Evolutionary conservation across 2,329 filamentous ascomycete species (phyloP).

Genomic region (Cyclaneusma minus): DNA sequence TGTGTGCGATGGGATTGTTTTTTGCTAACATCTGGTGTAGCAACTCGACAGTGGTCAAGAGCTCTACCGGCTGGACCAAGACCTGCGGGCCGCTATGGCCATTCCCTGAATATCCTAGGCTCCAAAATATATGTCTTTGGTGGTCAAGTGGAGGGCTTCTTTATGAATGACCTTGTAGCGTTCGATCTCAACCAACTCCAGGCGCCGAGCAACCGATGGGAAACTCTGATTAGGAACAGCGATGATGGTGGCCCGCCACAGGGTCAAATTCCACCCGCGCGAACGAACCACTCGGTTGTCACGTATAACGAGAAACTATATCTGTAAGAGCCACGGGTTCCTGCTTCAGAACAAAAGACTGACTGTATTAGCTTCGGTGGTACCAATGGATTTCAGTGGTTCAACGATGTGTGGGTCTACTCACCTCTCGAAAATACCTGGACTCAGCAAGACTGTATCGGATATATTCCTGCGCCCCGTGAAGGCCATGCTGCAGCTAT

Average conservation of each 20-base stretch:
- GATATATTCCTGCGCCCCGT: slow-evolving; percentile 84
- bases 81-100: slow-evolving; percentile 84
- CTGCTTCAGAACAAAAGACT: slow-evolving; percentile 6
- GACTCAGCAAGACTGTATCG: slow-evolving; percentile 86
- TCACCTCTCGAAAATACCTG: slow-evolving; percentile 72
- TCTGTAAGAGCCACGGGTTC: slow-evolving; percentile 42
- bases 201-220: slow-evolving; percentile 83
- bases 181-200: slow-evolving; percentile 95
- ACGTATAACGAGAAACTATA: slow-evolving; percentile 90
- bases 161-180: slow-evolving; percentile 92
- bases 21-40: slow-evolving; percentile 30
- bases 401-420: slow-evolving; percentile 97
- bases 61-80: slow-evolving; percentile 75
- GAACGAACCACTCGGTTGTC: slow-evolving; percentile 89
- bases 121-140: slow-evolving; percentile 97
- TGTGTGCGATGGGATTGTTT: background rate
- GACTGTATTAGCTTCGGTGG: slow-evolving; percentile 63
- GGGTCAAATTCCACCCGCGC: slow-evolving; percentile 63
- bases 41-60: slow-evolving; percentile 94
- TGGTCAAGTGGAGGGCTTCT: slow-evolving; percentile 90
- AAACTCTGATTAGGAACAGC: slow-evolving; percentile 68
- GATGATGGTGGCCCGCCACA: slow-evolving; percentile 42
- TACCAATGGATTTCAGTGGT: slow-evolving; percentile 92
- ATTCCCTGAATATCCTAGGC: slow-evolving; percentile 88
- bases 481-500: slow-evolving; percentile 90